Conservation (phyloP, 2,329 filamentous ascomycete genomes). For the Cadophora sp. region DNA sequence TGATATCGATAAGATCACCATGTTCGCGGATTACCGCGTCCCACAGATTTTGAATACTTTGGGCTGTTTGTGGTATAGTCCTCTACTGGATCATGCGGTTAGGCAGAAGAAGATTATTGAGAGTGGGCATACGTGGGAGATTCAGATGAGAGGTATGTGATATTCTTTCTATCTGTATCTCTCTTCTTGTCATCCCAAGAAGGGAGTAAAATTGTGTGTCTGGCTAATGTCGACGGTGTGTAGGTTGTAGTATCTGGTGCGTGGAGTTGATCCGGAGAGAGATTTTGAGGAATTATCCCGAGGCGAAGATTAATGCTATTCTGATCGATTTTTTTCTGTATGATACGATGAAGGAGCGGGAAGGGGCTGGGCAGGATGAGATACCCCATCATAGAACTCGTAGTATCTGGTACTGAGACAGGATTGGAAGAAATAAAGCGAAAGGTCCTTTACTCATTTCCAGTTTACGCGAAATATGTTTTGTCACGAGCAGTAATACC, state of each 20-base stretch:
- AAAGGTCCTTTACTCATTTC: neutral
- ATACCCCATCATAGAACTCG: constrained; percentile 88
- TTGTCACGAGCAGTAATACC: neutral
- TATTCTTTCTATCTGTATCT: neutral
- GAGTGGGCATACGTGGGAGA: constrained; percentile 78
- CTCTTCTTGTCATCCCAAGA: neutral
- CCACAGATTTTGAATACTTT: constrained; percentile 90
- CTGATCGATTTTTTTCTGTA: constrained; percentile 98
- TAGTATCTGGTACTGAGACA: constrained; percentile 85
- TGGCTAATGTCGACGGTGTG: constrained; percentile 3
- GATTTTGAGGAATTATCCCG: constrained; percentile 76
- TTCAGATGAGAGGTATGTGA: constrained; percentile 78
- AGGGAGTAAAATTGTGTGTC: neutral
- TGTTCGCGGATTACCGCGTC: constrained; percentile 98
- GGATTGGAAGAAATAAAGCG: neutral
- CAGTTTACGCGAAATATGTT: neutral
- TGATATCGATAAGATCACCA: constrained; percentile 95
- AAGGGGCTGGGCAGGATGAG: constrained; percentile 64
- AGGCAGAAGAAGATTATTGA: constrained; percentile 68
- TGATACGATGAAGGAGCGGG: constrained; percentile 88
- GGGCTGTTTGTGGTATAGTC: constrained; percentile 84
- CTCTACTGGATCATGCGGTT: constrained; percentile 76
- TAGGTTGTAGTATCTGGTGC: constrained; percentile 93
- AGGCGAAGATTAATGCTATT: constrained; percentile 80
- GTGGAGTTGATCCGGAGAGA: constrained; percentile 87